phyloP scores from a whole-genome alignment of 768 basidiomycete species.

The Termitomyces titanicus region DNA sequence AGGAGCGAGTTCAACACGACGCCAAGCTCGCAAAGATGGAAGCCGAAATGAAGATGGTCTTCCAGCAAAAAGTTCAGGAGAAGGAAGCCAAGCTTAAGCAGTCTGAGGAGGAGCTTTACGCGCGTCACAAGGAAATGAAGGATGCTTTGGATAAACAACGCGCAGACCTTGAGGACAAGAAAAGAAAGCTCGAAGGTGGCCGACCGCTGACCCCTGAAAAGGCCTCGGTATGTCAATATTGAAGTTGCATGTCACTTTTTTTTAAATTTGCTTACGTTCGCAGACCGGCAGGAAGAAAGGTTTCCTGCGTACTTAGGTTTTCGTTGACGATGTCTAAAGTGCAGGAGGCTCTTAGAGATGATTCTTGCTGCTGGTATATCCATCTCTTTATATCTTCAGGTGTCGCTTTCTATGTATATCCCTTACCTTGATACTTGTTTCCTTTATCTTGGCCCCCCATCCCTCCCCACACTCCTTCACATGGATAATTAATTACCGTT shows the following conservation, averaged over 20 bases:
- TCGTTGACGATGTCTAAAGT: conserved; percentile 17
- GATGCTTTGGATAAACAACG: conserved; percentile 98
- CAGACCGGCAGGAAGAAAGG: conserved; percentile 70
- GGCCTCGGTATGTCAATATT: conserved; percentile 56
- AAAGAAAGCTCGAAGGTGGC: conserved; percentile 91
- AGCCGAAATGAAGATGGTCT: conserved; percentile 99
- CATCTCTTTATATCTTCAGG: conserved; percentile 20
- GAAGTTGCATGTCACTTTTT: conserved; percentile 6
- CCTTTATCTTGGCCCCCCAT: conserved; percentile 43
- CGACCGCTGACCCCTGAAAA: conserved; percentile 96
- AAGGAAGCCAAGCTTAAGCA: conserved; percentile 99
- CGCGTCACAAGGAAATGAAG: conserved; percentile 99
- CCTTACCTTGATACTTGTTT: conserved; percentile 34
- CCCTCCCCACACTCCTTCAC: conserved; percentile 58
- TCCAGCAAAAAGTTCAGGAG: conserved; percentile 99
- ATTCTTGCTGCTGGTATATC: conserved; percentile 26
- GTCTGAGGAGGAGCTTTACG: conserved; percentile 97
- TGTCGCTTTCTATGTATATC: conserved; percentile 35
- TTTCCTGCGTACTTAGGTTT: conserved; percentile 63
- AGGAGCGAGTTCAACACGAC: conserved; percentile 95
- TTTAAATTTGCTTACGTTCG: conserved; percentile 13
- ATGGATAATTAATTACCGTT: conserved; percentile 51
- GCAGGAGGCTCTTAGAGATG: conserved; percentile 25
- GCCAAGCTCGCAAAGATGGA: conserved; percentile 99
- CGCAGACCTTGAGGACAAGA: conserved; percentile 95